phyloP scores from a whole-genome alignment of 2,329 filamentous ascomycete genomes.

The Periglandula ipomoeae region DNA sequence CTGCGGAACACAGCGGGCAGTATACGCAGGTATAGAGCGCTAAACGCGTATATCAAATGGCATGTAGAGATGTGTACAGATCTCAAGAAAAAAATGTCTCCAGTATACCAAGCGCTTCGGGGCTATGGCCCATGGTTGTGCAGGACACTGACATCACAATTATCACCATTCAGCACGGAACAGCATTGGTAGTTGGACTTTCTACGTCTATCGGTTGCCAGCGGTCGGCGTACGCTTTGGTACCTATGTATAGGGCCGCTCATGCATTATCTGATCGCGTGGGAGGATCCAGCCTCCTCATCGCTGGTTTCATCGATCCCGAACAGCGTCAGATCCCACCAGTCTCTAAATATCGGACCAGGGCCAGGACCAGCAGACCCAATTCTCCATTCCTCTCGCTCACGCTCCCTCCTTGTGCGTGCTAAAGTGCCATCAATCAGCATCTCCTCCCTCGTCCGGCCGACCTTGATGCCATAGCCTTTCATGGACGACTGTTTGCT shows the following conservation, averaged over 20 bases:
- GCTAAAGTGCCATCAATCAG: slow-evolving; percentile 39
- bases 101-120: too few species aligned
- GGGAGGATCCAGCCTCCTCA: neutral
- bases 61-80: too few species aligned
- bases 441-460: slow-evolving; percentile 44
- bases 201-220: neutral
- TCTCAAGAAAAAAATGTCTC: too few species aligned
- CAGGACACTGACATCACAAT: too few species aligned
- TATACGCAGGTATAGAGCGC: too few species aligned
- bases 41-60: too few species aligned
- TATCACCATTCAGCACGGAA: too few species aligned
- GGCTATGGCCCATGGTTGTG: too few species aligned
- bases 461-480: slow-evolving; percentile 18
- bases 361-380: slow-evolving; percentile 10
- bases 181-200: too few species aligned
- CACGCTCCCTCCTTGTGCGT: slow-evolving; percentile 37
- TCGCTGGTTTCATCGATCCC: slow-evolving; percentile 5
- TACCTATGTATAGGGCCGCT: neutral
- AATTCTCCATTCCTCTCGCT: slow-evolving; percentile 29
- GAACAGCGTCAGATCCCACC: slow-evolving; percentile 21
- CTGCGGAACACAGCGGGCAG: too few species aligned
- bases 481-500: slow-evolving; percentile 3
- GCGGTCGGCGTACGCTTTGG: too few species aligned
- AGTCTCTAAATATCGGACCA: slow-evolving; percentile 14
- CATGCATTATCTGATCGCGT: neutral